Base-by-base conservation (phyloP, 768 basidiomycete species). In the Leccinum barrowsii region DNA sequence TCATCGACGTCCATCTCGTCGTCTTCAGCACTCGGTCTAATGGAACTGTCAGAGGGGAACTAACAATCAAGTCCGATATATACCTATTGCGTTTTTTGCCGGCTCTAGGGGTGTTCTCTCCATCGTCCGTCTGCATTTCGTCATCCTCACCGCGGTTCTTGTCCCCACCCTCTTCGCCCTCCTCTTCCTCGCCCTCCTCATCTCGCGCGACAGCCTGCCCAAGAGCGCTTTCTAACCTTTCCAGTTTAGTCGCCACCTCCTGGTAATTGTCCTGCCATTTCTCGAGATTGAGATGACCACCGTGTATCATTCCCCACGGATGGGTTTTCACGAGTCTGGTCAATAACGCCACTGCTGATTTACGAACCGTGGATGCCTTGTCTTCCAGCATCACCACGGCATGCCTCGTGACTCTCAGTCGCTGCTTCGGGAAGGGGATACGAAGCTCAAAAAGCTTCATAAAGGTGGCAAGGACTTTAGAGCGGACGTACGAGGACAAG, bases 331-430 rank as follows among this genome's bases (percentile, higher is more conserved):
- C 74, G 26, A 98, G 77, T 66, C 85, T 84, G 48, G 83, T 82
- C 21, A 98, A 73, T 26, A 98, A 76, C 19, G 84, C 80, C 48
- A 90, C 86, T 19, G 94, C 89, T 52, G 82, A 83, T 73, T 92
- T 92, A 65, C 97, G 81, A n/a, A 96, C 95, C 6, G 81, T 85
- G 19, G 92, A 84, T 2, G 85, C 86, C 74, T 98, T 98, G 76
- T 98, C 96, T 63, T 93, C 87, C 50, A 99, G 78, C 26, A 90
- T 86, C 2, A 78, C 82, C 32, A 91, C 85, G 0, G 94, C 89
- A n/a, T 85, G 83, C 51, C 80, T 78, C 5, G 94, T 88, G 34
- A 94, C 84, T 19, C 78, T 76, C 32, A 92, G 78, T 0, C 95
- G 83, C 60, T 94, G 89, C 70, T 92, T 90, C 0, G 94, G 93